A percentile compares a stretch with the other conserved stretches of the same genome.
Evolutionary conservation across 208 protist genomes (phyloP).

Genomic region (Trypanosoma cruzi): DNA sequence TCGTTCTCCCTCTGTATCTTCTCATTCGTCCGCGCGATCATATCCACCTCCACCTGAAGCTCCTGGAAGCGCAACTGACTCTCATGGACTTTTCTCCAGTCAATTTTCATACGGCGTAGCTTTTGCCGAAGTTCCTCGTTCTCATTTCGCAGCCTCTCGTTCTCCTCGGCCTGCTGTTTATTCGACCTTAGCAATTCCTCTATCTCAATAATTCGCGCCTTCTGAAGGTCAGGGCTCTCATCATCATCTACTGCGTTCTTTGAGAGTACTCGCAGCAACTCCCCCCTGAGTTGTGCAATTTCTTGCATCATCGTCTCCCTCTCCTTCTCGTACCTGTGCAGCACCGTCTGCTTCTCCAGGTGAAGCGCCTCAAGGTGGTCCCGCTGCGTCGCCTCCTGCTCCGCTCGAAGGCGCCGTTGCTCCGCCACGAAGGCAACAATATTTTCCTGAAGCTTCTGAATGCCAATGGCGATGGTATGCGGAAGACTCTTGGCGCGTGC

Average conservation of each 20-base stretch:
- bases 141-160: constrained; percentile 14
- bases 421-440: constrained; percentile 8
- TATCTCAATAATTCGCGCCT: not conserved
- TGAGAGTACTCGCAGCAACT: not conserved
- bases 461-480: not conserved
- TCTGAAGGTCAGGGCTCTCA: not conserved
- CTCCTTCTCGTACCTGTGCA: constrained; percentile 18
- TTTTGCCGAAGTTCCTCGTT: constrained; percentile 24
- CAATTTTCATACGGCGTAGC: constrained; percentile 27
- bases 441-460: constrained; percentile 5
- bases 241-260: not conserved
- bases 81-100: constrained; percentile 39
- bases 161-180: constrained; percentile 6
- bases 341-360: constrained; percentile 11
- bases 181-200: constrained; percentile 1
- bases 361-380: constrained; percentile 18
- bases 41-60: constrained; percentile 32
- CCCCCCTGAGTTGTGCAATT: not conserved
- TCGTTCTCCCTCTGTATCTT: constrained; percentile 28
- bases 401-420: not conserved
- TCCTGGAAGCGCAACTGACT: constrained; percentile 31
- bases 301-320: constrained; percentile 1
- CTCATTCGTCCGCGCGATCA: constrained; percentile 31
- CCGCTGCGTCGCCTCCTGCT: constrained; percentile 13
- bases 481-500: constrained; percentile 8